Evolutionary conservation across 108 stramenopile genomes (phyloP).

Genomic region (Thalassiosira profunda): DNA sequence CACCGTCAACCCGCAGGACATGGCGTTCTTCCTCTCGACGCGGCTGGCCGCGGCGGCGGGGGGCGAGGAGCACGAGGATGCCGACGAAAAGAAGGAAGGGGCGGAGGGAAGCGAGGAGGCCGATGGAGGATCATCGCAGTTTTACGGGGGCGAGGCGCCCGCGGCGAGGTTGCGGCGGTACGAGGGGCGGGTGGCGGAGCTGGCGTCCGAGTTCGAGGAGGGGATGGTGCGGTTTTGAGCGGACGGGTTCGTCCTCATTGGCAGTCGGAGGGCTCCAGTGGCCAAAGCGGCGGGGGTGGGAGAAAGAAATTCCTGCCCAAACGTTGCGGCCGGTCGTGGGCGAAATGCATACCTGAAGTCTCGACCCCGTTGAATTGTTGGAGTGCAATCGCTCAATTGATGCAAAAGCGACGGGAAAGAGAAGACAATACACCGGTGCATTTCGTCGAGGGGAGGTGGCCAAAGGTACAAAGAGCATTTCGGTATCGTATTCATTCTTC

Average conservation of each 20-base stretch:
- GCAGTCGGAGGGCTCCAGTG: neutral
- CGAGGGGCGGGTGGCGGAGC: slow-evolving; percentile 65
- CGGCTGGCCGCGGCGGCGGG: slow-evolving; percentile 60
- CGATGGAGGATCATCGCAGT: slow-evolving; percentile 5
- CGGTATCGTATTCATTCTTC: too few species aligned
- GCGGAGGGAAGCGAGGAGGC: neutral
- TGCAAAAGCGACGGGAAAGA: too few species aligned
- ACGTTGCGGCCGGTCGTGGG: too few species aligned
- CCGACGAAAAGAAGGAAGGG: slow-evolving; percentile 22
- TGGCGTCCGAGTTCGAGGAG: slow-evolving; percentile 81
- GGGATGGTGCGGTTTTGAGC: slow-evolving; percentile 89
- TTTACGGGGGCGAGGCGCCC: slow-evolving; percentile 49
- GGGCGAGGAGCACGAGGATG: too few species aligned
- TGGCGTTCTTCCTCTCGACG: slow-evolving; percentile 88
- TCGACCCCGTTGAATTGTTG: too few species aligned
- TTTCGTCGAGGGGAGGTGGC: too few species aligned
- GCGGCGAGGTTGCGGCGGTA: slow-evolving; percentile 60
- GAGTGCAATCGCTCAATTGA: too few species aligned
- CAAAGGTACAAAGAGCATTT: too few species aligned
- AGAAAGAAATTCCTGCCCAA: too few species aligned
- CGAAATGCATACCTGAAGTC: too few species aligned
- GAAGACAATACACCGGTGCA: too few species aligned
- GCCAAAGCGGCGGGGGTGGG: too few species aligned
- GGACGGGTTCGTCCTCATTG: neutral
- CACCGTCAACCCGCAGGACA: slow-evolving; percentile 84